Conservation (phyloP, 768 basidiomycete genomes). For the Trametes cubensis region DNA sequence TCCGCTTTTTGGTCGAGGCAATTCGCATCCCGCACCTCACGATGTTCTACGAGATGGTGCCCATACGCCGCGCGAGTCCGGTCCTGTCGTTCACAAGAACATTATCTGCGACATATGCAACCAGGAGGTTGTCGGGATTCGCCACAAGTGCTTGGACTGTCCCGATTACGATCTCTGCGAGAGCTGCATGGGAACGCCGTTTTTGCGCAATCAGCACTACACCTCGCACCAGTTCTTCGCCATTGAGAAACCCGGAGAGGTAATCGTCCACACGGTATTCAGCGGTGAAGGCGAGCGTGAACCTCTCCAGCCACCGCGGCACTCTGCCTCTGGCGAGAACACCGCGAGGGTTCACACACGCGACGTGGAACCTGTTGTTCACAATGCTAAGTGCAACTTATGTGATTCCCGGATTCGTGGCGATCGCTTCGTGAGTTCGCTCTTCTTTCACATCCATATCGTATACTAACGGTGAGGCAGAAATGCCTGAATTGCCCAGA, state of each 20-base stretch:
- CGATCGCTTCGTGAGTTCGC: conserved; percentile 65
- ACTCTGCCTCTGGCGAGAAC: not conserved
- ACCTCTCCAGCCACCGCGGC: not conserved
- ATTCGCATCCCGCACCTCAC: not conserved
- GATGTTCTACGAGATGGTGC: not conserved
- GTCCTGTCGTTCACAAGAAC: conserved; percentile 45
- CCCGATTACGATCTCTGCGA: conserved; percentile 38
- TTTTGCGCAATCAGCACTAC: conserved; percentile 32
- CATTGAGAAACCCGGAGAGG: conserved; percentile 63
- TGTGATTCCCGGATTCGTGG: conserved; percentile 75
- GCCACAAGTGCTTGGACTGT: conserved; percentile 85
- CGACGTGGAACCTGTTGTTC: conserved; percentile 40
- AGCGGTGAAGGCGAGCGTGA: conserved; percentile 42
- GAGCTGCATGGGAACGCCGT: conserved; percentile 21
- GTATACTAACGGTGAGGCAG: conserved; percentile 37
- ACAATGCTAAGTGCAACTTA: conserved; percentile 73
- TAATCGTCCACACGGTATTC: conserved; percentile 65
- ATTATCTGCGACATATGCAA: conserved; percentile 72
- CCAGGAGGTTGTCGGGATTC: conserved; percentile 57
- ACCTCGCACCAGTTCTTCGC: conserved; percentile 73
- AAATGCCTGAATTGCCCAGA: conserved; percentile 86
- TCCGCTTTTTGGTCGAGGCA: conserved; percentile 4
- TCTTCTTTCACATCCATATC: not conserved
- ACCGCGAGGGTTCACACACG: not conserved
- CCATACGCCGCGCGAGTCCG: not conserved